Evolutionary conservation across 169 alveolate species (phyloP).

Genomic region (Fabrea salina): DNA sequence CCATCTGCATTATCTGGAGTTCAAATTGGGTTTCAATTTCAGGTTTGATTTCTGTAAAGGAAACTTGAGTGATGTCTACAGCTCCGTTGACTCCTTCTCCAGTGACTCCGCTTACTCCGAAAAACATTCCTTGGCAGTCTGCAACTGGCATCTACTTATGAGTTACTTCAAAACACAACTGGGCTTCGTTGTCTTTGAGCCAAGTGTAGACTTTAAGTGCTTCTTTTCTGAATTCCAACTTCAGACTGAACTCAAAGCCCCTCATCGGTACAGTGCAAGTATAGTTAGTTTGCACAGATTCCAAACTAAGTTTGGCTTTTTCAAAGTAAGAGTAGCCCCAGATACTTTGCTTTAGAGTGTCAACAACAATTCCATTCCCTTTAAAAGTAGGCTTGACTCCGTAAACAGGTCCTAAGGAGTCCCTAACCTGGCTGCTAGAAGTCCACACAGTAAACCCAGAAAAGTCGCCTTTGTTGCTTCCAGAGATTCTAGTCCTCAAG

Average conservation of each 20-base stretch:
- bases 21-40: too few species aligned
- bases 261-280: background rate
- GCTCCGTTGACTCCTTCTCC: too few species aligned
- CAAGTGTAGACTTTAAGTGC: background rate
- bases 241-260: background rate
- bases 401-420: background rate
- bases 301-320: background rate
- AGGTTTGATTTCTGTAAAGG: too few species aligned
- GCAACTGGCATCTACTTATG: too few species aligned
- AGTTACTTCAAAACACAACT: too few species aligned
- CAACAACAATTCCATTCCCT: background rate
- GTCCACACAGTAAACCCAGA: background rate
- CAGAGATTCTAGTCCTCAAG: background rate
- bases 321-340: background rate
- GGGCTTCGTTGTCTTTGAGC: slow-evolving; percentile 4
- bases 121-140: too few species aligned
- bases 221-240: background rate
- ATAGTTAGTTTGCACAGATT: background rate
- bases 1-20: too few species aligned
- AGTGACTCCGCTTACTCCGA: too few species aligned
- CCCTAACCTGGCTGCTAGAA: background rate
- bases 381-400: background rate
- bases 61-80: too few species aligned
- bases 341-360: background rate
- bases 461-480: background rate